Base-by-base conservation (phyloP, 306 rosid genomes). In the Trichosanthes cucumerina region DNA sequence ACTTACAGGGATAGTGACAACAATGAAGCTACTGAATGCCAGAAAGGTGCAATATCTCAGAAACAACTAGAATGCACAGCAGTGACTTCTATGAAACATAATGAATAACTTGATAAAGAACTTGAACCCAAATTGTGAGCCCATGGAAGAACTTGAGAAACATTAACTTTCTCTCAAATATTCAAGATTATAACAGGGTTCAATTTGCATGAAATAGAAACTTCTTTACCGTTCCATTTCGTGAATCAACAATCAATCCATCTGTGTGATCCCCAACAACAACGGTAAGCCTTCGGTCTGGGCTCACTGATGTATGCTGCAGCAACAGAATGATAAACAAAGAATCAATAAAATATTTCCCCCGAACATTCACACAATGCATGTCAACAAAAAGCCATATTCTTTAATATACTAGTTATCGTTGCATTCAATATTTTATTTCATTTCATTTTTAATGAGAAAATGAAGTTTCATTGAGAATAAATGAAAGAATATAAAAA, bases 211-310 rank as follows among this genome's bases (percentile, higher is more conserved):
- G 8, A 14, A 1, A 28, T 3, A 9, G 24, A 73, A 47, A 23
- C 33, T 23, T 43, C 53, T 57, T 47, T 31, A 82, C 85, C 82
- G 80, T 73, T 54, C 85, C 85, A 8, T 80, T 78, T 24, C 77
- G 82, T 18, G 85, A 72, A 73, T 82, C 85, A 0, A 82, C 82
- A 28, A 82, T 41, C 39, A 79, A 56, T 64, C 85, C 85, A 38
- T 82, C 82, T 4, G 79, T 80, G 70, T 82, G 64, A 73, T 82
- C 85, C 34, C 85, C 85, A 79, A 82, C 85, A n/a, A 82, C 77
- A 28, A 54, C 21, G 2, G 52, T 26, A 74, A 49, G 56, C 49
- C 80, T 78, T 14, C 82, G 76, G 54, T 82, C 79, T 71, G 85
- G 82, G 28, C 85, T 82, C 52, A 82, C 47, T 9, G 85, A 82